Conservation (phyloP, 2,329 filamentous ascomycete species). For the Fusarium pseudonygamai region DNA sequence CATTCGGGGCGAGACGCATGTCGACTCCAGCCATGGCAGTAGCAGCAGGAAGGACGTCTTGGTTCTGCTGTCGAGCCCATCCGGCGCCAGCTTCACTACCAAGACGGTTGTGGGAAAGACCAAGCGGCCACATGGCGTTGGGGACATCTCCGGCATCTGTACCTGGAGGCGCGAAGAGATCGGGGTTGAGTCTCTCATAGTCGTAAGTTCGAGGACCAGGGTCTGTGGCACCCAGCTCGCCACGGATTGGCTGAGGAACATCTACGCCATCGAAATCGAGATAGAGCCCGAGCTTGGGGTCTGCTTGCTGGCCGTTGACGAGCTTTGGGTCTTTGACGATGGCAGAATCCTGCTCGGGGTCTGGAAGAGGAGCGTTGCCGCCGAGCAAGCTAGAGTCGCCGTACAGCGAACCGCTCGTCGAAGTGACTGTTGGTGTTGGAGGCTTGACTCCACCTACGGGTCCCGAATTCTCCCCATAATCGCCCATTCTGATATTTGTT, state of each 20-base stretch:
- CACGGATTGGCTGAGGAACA: conserved; percentile 10
- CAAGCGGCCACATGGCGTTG: conserved; percentile 10
- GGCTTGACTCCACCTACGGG: conserved; percentile 7
- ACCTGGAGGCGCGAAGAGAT: conserved; percentile 3
- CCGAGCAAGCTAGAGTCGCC: conserved; percentile 7
- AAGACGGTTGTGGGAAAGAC: conserved; percentile 12
- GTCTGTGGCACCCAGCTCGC: conserved; percentile 2
- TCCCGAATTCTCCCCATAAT: conserved; percentile 17
- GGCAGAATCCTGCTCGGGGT: conserved; percentile 7
- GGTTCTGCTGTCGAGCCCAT: conserved; percentile 17
- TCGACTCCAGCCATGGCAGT: conserved; percentile 14
- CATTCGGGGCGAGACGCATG: conserved; percentile 9
- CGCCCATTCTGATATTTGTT: neutral
- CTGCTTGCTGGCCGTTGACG: conserved; percentile 6
- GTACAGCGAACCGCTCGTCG: conserved; percentile 4
- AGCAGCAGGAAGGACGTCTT: neutral
- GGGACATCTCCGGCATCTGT: conserved; percentile 12
- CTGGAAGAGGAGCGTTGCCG: neutral
- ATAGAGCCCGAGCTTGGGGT: conserved; percentile 8
- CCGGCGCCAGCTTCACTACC: conserved; percentile 4
- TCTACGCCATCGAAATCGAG: conserved; percentile 9
- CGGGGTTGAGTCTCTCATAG: conserved; percentile 16
- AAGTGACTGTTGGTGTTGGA: conserved; percentile 13
- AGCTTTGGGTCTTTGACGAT: conserved; percentile 10
- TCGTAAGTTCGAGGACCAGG: conserved; percentile 14